phyloP scores from a whole-genome alignment of 176 grass and related monocot genomes.

The Zea luxurians region DNA sequence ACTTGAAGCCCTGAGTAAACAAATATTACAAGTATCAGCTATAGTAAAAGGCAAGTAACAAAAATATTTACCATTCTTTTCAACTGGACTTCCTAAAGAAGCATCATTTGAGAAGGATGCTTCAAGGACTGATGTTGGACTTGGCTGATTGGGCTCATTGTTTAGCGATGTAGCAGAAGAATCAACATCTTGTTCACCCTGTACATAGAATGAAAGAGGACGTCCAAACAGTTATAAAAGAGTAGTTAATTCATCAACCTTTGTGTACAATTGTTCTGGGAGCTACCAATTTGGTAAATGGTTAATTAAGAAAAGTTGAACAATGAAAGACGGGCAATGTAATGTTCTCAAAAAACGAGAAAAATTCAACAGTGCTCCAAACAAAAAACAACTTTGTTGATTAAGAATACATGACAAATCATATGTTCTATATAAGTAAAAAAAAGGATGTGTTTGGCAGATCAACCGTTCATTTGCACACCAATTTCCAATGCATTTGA shows the following conservation, averaged over 20 bases:
- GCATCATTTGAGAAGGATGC: slow-evolving; percentile 64
- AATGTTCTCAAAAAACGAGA: too few relatives aligned
- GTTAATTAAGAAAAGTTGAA: not conserved
- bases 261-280: not conserved
- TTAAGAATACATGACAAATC: not conserved
- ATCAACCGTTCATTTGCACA: not conserved
- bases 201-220: slow-evolving; percentile 24
- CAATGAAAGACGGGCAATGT: too few relatives aligned
- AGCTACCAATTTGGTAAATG: not conserved
- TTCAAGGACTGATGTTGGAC: slow-evolving; percentile 68
- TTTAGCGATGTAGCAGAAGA: slow-evolving; percentile 29
- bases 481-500: not conserved
- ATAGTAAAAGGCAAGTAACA: not conserved
- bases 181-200: slow-evolving; percentile 42
- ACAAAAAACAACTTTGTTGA: not conserved
- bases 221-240: not conserved
- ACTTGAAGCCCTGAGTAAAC: not conserved
- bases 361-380: not conserved
- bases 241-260: not conserved
- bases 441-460: not conserved
- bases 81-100: slow-evolving; percentile 53
- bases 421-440: not conserved
- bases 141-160: slow-evolving; percentile 53
- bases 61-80: slow-evolving; percentile 48
- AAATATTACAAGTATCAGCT: not conserved